Conservation (phyloP, 139 green algal species). For the Coelastrella sp. region DNA sequence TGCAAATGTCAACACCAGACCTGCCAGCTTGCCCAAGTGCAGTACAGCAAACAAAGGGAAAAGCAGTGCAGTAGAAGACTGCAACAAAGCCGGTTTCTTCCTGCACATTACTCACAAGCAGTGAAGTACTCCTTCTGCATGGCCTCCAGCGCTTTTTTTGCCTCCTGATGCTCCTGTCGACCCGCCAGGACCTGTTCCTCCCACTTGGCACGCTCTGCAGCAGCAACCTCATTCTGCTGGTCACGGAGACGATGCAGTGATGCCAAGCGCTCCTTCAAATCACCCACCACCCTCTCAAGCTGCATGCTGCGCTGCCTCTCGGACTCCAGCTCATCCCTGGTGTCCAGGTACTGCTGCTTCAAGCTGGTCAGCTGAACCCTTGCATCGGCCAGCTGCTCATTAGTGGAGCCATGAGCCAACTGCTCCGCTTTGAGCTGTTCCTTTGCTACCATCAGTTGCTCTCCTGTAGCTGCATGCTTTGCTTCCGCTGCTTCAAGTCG, state of each 20-base stretch:
- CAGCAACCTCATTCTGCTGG: neutral
- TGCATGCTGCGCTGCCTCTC: neutral
- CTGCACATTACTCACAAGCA: constrained; percentile 44
- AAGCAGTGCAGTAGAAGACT: too few species aligned
- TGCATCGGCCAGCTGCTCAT: constrained; percentile 12
- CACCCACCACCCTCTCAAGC: neutral
- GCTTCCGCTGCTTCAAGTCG: neutral
- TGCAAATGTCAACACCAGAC: too few species aligned
- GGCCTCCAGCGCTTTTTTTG: neutral
- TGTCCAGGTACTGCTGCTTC: constrained; percentile 2
- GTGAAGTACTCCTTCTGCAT: constrained; percentile 44
- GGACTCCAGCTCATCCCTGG: constrained; percentile 11
- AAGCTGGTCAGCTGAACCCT: neutral
- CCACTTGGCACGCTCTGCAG: neutral
- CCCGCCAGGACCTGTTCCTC: constrained; percentile 7
- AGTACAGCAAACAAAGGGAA: too few species aligned
- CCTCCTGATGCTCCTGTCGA: constrained; percentile 1
- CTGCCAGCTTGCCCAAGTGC: too few species aligned
- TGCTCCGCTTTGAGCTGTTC: constrained; percentile 29
- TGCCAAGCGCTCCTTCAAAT: constrained; percentile 15
- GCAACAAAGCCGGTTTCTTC: too few species aligned
- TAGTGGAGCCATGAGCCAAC: constrained; percentile 11
- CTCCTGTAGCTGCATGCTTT: neutral
- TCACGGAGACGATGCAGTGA: constrained; percentile 16
- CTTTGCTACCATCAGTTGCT: constrained; percentile 9